Conservation (phyloP, 1,284 basidiomycete species). For the Gomphus bonarii region DNA sequence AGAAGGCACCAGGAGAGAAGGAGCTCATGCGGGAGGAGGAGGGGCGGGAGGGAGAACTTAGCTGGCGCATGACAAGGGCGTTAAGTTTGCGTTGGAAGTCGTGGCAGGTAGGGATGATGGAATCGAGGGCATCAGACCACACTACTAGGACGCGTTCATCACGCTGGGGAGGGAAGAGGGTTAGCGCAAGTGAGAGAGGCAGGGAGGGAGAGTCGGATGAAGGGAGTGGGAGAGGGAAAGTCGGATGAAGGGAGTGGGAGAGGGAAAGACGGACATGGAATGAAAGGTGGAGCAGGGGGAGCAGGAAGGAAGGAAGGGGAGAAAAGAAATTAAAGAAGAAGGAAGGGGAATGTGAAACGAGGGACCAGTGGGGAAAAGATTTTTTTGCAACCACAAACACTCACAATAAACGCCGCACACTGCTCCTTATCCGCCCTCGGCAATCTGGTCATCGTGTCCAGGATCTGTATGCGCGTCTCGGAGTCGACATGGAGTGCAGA, state of each 20-base stretch:
- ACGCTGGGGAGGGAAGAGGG: slow-evolving; percentile 31
- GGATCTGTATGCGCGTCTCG: slow-evolving; percentile 59
- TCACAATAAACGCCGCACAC: slow-evolving; percentile 72
- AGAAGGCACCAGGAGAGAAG: too few species aligned
- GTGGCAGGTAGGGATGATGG: slow-evolving; percentile 49
- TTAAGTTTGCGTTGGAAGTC: slow-evolving; percentile 74
- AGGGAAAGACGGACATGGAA: not conserved
- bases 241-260: not conserved
- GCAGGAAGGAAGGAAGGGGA: not conserved
- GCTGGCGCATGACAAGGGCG: slow-evolving; percentile 66
- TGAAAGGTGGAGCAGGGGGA: not conserved
- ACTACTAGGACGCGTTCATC: slow-evolving; percentile 65
- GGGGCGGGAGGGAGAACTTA: slow-evolving; percentile 20
- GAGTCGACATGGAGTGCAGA: slow-evolving; percentile 52
- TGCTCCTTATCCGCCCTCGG: slow-evolving; percentile 72
- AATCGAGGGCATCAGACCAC: slow-evolving; percentile 70
- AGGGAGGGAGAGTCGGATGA: not conserved
- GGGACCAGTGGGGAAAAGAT: too few species aligned
- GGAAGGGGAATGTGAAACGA: too few species aligned
- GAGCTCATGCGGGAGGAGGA: not conserved
- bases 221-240: not conserved
- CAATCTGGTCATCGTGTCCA: slow-evolving; percentile 52
- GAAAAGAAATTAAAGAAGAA: too few species aligned
- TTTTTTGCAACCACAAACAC: slow-evolving; percentile 17
- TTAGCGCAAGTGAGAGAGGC: not conserved